Conservation (phyloP, 1,284 basidiomycete species). For the Porodaedalea pini region DNA sequence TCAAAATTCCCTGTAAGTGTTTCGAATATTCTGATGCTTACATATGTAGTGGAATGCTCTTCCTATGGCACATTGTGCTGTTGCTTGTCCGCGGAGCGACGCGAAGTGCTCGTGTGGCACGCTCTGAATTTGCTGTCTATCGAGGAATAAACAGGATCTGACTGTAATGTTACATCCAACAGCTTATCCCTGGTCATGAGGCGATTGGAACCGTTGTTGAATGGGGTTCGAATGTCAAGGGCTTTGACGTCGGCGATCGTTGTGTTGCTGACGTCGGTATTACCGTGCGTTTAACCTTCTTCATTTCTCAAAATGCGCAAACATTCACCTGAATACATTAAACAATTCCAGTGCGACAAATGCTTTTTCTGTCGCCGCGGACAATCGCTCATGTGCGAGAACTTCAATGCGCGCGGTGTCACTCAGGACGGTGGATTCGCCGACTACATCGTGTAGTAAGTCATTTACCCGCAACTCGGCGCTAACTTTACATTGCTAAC, state of each 20-base stretch:
- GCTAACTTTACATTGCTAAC: background rate
- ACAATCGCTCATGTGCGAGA: conserved; percentile 69
- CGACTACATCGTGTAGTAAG: conserved; percentile 78
- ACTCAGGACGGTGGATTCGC: conserved; percentile 81
- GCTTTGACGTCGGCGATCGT: conserved; percentile 53
- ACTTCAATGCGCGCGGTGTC: conserved; percentile 75
- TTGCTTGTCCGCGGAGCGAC: background rate
- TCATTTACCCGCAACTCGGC: conserved; percentile 18
- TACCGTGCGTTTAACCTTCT: conserved; percentile 31
- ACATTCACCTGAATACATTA: background rate
- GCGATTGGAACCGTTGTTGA: conserved; percentile 51
- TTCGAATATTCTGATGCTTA: conserved; percentile 1
- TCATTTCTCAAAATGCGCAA: background rate
- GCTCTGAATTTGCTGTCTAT: background rate
- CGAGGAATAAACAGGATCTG: background rate
- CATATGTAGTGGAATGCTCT: conserved; percentile 1
- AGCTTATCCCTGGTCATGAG: conserved; percentile 48
- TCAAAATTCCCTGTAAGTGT: conserved; percentile 63
- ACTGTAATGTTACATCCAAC: conserved; percentile 2
- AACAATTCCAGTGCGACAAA: conserved; percentile 54
- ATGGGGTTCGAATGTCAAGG: conserved; percentile 52
- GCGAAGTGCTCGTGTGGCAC: background rate
- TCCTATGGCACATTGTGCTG: conserved; percentile 20
- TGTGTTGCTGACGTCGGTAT: conserved; percentile 55
- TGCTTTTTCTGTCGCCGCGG: conserved; percentile 86